These are phyloP conservation scores for Talaromyces sp. DNA, from an alignment of 2,329 filamentous ascomycete genomes.

Conservation along the genomic window DNA sequence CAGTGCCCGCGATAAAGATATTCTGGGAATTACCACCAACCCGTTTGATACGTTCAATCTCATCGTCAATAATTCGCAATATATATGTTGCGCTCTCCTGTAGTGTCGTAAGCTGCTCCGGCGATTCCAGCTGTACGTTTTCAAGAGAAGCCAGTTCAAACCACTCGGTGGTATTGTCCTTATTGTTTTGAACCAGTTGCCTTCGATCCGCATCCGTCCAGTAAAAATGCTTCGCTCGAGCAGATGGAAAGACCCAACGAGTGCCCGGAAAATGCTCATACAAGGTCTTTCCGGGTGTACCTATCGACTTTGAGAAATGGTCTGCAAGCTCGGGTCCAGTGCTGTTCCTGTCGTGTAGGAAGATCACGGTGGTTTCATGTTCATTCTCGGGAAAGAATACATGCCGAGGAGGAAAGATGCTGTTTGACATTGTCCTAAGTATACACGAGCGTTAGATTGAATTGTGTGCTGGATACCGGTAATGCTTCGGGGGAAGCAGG, in stretches of 20 bases:
- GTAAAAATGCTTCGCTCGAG: constrained; percentile 16
- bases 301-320: constrained; percentile 9
- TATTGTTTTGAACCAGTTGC: background rate
- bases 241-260: constrained; percentile 23
- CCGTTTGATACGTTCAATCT: constrained; percentile 16
- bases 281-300: constrained; percentile 12
- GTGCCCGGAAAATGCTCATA: constrained; percentile 20
- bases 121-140: constrained; percentile 10
- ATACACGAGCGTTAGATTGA: background rate
- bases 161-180: constrained; percentile 19
- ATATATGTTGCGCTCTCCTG: constrained; percentile 20
- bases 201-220: constrained; percentile 17
- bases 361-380: constrained; percentile 20
- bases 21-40: constrained; percentile 15
- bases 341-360: constrained; percentile 21
- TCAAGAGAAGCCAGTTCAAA: constrained; percentile 18
- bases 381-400: constrained; percentile 19
- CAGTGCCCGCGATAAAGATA: constrained; percentile 22
- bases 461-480: background rate
- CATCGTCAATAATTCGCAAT: constrained; percentile 21
- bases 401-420: constrained; percentile 19
- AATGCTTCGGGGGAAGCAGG: background rate
- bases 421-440: constrained; percentile 3
- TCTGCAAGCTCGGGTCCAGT: constrained; percentile 21
- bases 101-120: constrained; percentile 18